Evolutionary conservation across 495 filamentous ascomycete species (phyloP), one percentile per base, ranked within the genome.

Genomic region (Aspergillus carlsbadensis): DNA sequence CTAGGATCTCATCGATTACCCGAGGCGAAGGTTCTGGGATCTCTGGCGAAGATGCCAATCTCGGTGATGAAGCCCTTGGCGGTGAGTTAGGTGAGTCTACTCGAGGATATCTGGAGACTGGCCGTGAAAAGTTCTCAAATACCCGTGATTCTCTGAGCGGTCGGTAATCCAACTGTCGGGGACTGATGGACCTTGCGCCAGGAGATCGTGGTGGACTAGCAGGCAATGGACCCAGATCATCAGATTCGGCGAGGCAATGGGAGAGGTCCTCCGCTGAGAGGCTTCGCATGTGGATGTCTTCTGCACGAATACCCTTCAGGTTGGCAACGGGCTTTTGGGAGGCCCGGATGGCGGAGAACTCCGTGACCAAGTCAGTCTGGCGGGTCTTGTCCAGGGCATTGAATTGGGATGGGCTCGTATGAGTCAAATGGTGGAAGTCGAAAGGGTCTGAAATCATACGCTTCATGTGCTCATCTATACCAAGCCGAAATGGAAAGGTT

Each of bases 361-460:
- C 83, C 2, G 84, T 81, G 14, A 84, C 78, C 22, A 90, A 72
- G 29, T 92, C 83, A 48, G 78, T 75, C 47, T 84, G 78, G 35
- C 79, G 81, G 10, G 80, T 65, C 29, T 73, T 77, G 36, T 84
- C 78, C 29, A 90, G 60, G 11, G 76, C 74, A 13, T 84, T 76
- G 43, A 90, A 78, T 52, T 88, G 82, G 13, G 85, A 73, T 20
- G 81, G 84, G 35, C 81, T 81, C 14, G 87, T 90, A 66, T 95
- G 89, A 21, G 87, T 88, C 42, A 96, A 71, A 69, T 96, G 91
- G 60, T 92, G 90, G 63, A 96, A 96, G 69, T 92, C 88, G 70
- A 88, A 96, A 5, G 91, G 91, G 20, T 82, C 84, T 0, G 91
- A 96, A 47, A 96, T 96, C 61, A 77, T 67, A 39, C 72, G 74